Percentiles rank a stretch among this genome's conserved stretches.
phyloP scores from a whole-genome alignment of 495 filamentous ascomycete genomes.

The Aspergillus biplanus region DNA sequence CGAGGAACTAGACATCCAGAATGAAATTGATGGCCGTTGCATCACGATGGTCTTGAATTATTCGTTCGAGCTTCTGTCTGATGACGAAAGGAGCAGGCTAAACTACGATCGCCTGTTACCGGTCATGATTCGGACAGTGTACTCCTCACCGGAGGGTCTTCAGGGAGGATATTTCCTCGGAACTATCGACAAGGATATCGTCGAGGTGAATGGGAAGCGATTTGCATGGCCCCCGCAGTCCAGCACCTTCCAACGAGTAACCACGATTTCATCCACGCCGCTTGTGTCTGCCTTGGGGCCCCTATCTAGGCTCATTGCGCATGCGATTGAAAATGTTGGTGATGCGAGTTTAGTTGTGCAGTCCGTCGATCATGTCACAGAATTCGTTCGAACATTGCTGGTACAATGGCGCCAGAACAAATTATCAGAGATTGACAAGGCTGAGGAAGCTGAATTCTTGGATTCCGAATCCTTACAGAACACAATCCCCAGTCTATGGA shows the following conservation, averaged over 20 bases:
- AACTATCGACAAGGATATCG: constrained; percentile 75
- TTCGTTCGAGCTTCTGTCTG: constrained; percentile 73
- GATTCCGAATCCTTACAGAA: constrained; percentile 67
- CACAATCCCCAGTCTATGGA: constrained; percentile 81
- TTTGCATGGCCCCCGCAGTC: constrained; percentile 74
- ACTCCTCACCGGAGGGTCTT: constrained; percentile 73
- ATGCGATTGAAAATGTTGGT: constrained; percentile 67
- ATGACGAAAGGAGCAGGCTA: constrained; percentile 57
- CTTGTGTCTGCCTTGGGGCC: constrained; percentile 78
- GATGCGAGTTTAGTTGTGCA: constrained; percentile 64
- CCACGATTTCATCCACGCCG: constrained; percentile 63
- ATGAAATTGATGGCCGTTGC: constrained; percentile 61
- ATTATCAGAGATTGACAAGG: constrained; percentile 78
- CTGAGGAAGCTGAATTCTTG: constrained; percentile 72
- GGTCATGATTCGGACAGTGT: constrained; percentile 66
- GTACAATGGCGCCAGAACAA: constrained; percentile 86
- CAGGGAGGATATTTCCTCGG: constrained; percentile 82
- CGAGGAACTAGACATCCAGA: constrained; percentile 49
- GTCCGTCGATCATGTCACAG: constrained; percentile 70
- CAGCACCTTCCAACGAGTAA: constrained; percentile 58
- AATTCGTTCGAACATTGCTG: constrained; percentile 70
- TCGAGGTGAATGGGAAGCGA: constrained; percentile 60
- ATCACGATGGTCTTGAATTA: constrained; percentile 78
- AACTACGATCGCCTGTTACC: constrained; percentile 80
- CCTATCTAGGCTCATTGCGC: constrained; percentile 74